These are phyloP conservation scores for Rhizophagus prolifer DNA, from an alignment of 192 early-diverging fungal species.

Conservation along the genomic window DNA sequence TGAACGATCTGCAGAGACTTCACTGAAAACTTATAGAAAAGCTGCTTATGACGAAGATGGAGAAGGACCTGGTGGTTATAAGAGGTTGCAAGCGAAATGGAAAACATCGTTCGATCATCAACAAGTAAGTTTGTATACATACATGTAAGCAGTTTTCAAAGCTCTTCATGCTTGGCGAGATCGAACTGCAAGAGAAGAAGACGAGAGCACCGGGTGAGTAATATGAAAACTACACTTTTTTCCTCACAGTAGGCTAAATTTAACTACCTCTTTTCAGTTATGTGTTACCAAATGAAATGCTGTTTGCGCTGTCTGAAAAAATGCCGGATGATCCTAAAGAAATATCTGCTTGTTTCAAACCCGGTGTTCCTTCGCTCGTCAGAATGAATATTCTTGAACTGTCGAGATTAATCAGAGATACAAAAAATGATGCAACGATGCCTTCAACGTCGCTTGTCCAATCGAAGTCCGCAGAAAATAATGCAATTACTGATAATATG, in stretches of 20 bases:
- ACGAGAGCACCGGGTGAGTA: conserved; percentile 66
- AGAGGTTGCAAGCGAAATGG: conserved; percentile 63
- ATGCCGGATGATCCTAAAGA: conserved; percentile 71
- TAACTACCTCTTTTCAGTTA: conserved; percentile 45
- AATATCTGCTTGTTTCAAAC: conserved; percentile 71
- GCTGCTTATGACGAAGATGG: conserved; percentile 85
- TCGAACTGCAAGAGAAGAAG: conserved; percentile 84
- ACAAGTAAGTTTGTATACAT: conserved; percentile 33
- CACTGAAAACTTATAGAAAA: conserved; percentile 74
- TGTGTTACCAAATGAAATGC: conserved; percentile 89
- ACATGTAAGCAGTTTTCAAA: conserved; percentile 84
- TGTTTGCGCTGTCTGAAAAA: conserved; percentile 67
- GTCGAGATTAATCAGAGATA: conserved; percentile 34
- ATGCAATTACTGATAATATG: not conserved
- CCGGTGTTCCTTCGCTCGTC: conserved; percentile 83
- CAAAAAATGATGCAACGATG: not conserved
- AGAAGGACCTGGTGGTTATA: conserved; percentile 79
- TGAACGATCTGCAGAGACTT: conserved; percentile 66
- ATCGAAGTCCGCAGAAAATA: not conserved
- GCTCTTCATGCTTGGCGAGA: conserved; percentile 94
- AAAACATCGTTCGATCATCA: conserved; percentile 49
- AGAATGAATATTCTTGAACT: conserved; percentile 79
- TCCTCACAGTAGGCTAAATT: not conserved
- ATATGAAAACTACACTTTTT: not conserved
- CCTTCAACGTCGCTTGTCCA: not conserved